Evolutionary conservation across 2,329 filamentous ascomycete genomes (phyloP), one percentile per base, ranked within the genome.

Genomic region (Aspergillus sp.): DNA sequence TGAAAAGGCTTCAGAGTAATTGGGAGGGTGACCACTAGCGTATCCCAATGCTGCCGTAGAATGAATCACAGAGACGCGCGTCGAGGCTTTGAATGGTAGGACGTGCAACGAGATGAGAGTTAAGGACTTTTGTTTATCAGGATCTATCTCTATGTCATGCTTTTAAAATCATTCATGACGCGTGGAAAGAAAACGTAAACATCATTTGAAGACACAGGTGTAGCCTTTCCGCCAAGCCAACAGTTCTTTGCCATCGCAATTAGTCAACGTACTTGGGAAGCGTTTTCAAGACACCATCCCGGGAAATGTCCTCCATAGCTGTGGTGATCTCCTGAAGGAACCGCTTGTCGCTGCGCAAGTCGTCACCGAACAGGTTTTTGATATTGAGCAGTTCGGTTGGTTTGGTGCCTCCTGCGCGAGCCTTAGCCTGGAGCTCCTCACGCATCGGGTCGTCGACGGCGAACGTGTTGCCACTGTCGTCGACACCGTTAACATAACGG

Each of bases 321-420:
- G 52, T 67, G 45, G 70, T 66, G 19, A 77, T 59, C 59, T 75
- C 69, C 41, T 68, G 48, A 40, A 77, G 43, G 59, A 78, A 78
- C 33, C 71, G 59, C 65, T 74, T 53, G 58, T 77, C 73, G 40
- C 42, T 46, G 49, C 75, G 71, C 61, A 78, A 55, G 43, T 78
- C 73, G 44, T 77, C 73, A 58, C 75, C 75, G 43, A 78, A 78
- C 2, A 78, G 63, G 46, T 53, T 69, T 55, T 65, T 69, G 55
- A 76, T 63, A 61, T 65, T 67, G 2, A 78, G 68, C n/a, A 78
- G 57, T 33, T 63, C 55, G 7, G 48, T 36, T 0, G 75, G 74
- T 50, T 69, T 61, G 34, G 58, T 64, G 34, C 71, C 73, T 4
- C 73, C 74, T 0, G 61, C 65, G 48, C 59, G 62, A 29, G 75